These are phyloP conservation scores for Bruguiera parviflora DNA, from an alignment of 345 rosid species.

Conservation along the genomic window DNA sequence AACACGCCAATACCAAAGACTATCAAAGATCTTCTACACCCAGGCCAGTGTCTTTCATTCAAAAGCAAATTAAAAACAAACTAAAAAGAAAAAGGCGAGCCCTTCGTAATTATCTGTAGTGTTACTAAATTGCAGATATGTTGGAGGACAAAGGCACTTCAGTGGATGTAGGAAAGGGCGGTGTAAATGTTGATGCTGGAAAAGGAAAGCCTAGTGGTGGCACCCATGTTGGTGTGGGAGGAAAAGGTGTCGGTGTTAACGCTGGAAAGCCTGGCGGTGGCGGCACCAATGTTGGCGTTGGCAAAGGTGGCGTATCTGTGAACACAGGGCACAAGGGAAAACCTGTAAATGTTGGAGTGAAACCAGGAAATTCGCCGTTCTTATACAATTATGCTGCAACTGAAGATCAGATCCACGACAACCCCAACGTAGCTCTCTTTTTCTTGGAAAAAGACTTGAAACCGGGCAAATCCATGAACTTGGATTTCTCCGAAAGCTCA, in stretches of 20 bases:
- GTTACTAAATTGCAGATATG: constrained; percentile 32
- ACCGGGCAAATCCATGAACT: constrained; percentile 47
- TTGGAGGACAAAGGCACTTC: constrained; percentile 53
- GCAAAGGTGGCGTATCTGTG: constrained; percentile 74
- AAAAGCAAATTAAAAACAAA: background rate
- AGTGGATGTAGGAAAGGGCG: constrained; percentile 37
- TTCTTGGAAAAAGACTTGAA: constrained; percentile 80
- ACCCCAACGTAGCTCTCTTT: constrained; percentile 61
- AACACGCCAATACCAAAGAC: constrained; percentile 60
- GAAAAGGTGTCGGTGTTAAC: constrained; percentile 43
- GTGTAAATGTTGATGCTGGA: constrained; percentile 50
- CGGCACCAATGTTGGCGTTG: constrained; percentile 63
- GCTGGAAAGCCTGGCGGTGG: constrained; percentile 47
- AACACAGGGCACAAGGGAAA: constrained; percentile 55
- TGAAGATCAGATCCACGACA: constrained; percentile 57
- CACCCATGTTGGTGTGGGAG: constrained; percentile 44
- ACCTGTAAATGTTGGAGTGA: constrained; percentile 58
- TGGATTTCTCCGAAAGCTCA: constrained; percentile 49
- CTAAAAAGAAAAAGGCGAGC: background rate
- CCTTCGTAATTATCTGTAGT: background rate
- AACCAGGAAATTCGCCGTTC: constrained; percentile 45
- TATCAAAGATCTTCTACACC: constrained; percentile 41
- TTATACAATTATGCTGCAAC: constrained; percentile 36
- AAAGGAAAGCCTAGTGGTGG: constrained; percentile 49
- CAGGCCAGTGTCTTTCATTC: constrained; percentile 21